phyloP scores from a whole-genome alignment of 148 eudicot species.

The Vaccinium darrowii region DNA sequence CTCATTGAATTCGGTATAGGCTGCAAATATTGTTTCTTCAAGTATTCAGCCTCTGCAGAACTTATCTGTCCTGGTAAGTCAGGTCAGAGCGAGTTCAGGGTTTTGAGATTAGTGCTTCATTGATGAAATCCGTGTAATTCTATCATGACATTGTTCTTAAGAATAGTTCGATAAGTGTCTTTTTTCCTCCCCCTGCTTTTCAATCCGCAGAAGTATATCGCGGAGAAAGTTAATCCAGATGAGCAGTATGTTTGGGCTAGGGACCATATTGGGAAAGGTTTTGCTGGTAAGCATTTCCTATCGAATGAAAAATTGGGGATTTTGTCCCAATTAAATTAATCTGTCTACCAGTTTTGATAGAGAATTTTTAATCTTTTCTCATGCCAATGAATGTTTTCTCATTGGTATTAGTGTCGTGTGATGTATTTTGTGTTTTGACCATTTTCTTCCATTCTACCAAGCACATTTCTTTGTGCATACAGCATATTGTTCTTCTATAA shows the following conservation, averaged over 20 bases:
- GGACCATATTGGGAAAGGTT: constrained; percentile 60
- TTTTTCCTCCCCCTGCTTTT: constrained; percentile 15
- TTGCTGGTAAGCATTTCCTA: constrained; percentile 43
- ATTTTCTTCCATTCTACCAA: neutral
- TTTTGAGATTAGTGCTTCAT: constrained; percentile 16
- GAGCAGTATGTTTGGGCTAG: constrained; percentile 58
- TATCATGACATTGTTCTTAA: neutral
- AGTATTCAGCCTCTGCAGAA: constrained; percentile 88
- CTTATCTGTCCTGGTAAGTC: constrained; percentile 56
- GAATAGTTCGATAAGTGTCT: neutral
- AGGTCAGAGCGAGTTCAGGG: constrained; percentile 22
- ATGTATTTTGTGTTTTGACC: neutral
- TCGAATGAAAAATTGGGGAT: neutral
- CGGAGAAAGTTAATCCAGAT: constrained; percentile 54
- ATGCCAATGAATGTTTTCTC: neutral
- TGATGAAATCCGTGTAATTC: neutral
- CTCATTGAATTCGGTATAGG: constrained; percentile 39
- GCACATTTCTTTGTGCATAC: neutral
- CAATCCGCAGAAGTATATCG: constrained; percentile 52
- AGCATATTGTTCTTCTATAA: neutral
- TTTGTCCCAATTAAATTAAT: neutral
- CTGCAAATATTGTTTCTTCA: constrained; percentile 74
- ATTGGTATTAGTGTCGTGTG: neutral
- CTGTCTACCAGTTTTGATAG: neutral
- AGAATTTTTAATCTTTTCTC: neutral